phyloP scores from a whole-genome alignment of 2,329 filamentous ascomycete genomes.

The Myriosclerotinia curreyana region DNA sequence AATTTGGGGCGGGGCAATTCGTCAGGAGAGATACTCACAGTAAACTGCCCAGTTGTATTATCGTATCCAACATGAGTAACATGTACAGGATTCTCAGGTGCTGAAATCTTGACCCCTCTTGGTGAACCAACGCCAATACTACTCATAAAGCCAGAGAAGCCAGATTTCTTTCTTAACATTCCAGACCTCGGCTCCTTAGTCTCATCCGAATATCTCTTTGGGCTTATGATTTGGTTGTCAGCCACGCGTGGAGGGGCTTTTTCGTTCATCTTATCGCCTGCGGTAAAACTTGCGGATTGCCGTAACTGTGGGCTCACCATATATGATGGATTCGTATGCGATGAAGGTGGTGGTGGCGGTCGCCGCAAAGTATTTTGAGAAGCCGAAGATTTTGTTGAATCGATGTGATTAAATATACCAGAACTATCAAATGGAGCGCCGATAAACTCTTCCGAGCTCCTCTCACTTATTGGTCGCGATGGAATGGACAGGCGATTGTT shows the following conservation, averaged over 20 bases:
- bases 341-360: slow-evolving; percentile 46
- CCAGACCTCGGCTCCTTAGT: slow-evolving; percentile 58
- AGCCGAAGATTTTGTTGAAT: slow-evolving; percentile 42
- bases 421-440: slow-evolving; percentile 64
- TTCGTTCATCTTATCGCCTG: slow-evolving; percentile 51
- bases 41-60: slow-evolving; percentile 93
- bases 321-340: slow-evolving; percentile 52
- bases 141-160: slow-evolving; percentile 84
- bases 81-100: slow-evolving; percentile 94
- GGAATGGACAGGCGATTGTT: slow-evolving; percentile 41
- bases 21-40: slow-evolving; percentile 51
- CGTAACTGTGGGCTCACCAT: slow-evolving; percentile 56
- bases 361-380: slow-evolving; percentile 41
- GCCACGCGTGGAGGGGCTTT: slow-evolving; percentile 43
- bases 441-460: slow-evolving; percentile 57
- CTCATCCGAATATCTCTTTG: slow-evolving; percentile 80
- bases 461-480: slow-evolving; percentile 44
- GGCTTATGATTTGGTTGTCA: slow-evolving; percentile 50
- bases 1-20: not conserved
- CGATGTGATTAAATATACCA: slow-evolving; percentile 59
- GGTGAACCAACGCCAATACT: slow-evolving; percentile 77
- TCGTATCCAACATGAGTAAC: slow-evolving; percentile 98
- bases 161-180: slow-evolving; percentile 76
- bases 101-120: slow-evolving; percentile 91
- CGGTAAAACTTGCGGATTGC: slow-evolving; percentile 64